Conservation (phyloP, 495 filamentous ascomycete species). For the Trypethelium eluteriae region DNA sequence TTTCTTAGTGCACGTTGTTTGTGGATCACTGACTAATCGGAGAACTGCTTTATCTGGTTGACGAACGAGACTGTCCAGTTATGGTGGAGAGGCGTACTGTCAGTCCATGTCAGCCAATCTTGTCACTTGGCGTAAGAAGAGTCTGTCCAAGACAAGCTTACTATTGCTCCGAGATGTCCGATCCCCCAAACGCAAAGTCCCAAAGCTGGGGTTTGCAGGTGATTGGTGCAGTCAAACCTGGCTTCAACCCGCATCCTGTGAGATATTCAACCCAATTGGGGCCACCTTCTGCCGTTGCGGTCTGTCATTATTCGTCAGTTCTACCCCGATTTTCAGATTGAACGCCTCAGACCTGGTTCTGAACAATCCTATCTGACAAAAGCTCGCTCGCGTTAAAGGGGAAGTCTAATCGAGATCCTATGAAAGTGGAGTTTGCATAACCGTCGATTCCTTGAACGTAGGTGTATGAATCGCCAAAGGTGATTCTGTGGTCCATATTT, state of each 20-base stretch:
- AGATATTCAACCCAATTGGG: slow-evolving; percentile 47
- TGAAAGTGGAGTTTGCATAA: slow-evolving; percentile 44
- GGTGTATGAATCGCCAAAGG: slow-evolving; percentile 52
- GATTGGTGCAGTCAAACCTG: slow-evolving; percentile 35
- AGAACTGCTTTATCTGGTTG: slow-evolving; percentile 18
- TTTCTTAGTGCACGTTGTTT: neutral
- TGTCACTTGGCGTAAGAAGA: neutral
- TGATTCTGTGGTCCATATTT: slow-evolving; percentile 22
- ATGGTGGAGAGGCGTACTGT: slow-evolving; percentile 40
- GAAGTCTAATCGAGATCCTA: slow-evolving; percentile 40
- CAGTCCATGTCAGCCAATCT: neutral
- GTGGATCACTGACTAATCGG: slow-evolving; percentile 7
- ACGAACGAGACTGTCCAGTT: slow-evolving; percentile 37
- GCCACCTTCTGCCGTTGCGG: slow-evolving; percentile 43
- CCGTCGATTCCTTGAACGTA: slow-evolving; percentile 47
- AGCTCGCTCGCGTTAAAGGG: slow-evolving; percentile 38
- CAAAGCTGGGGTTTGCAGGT: slow-evolving; percentile 43
- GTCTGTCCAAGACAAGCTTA: neutral
- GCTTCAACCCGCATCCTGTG: slow-evolving; percentile 39
- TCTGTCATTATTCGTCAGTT: slow-evolving; percentile 13
- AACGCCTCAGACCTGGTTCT: slow-evolving; percentile 34
- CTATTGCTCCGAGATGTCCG: slow-evolving; percentile 41
- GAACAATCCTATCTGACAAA: slow-evolving; percentile 43
- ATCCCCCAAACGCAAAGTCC: slow-evolving; percentile 51
- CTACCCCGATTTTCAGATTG: neutral